phyloP scores from a whole-genome alignment of 805 yeast species.

The Candida tammaniensis region DNA sequence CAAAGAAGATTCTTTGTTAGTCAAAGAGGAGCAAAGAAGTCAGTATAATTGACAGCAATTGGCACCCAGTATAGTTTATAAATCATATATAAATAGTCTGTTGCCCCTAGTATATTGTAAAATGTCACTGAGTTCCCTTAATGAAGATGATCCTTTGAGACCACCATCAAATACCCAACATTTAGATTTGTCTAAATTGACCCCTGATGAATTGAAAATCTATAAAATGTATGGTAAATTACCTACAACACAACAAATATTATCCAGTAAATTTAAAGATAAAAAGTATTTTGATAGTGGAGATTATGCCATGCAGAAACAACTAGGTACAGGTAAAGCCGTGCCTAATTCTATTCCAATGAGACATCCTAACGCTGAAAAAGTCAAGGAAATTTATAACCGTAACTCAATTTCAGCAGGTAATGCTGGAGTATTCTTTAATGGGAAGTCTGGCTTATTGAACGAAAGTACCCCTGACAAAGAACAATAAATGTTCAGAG shows the following conservation, averaged over 20 bases:
- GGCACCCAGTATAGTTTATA: too few relatives aligned
- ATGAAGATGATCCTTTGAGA: constrained; percentile 51
- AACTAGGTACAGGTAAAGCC: constrained; percentile 26
- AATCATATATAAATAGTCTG: too few relatives aligned
- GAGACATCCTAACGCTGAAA: constrained; percentile 54
- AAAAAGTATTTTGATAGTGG: constrained; percentile 93
- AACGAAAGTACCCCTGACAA: constrained; percentile 45
- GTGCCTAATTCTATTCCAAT: constrained; percentile 38
- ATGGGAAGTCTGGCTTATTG: constrained; percentile 54
- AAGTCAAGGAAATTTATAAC: constrained; percentile 55
- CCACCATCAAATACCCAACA: constrained; percentile 44
- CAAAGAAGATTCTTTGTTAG: constrained; percentile 1
- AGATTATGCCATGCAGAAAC: constrained; percentile 79
- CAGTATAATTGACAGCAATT: too few relatives aligned
- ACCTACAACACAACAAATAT: constrained; percentile 75
- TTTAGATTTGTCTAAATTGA: constrained; percentile 53
- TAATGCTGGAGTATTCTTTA: constrained; percentile 40
- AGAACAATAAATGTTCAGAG: too few relatives aligned
- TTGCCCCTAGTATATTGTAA: constrained; percentile 4
- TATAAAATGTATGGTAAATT: constrained; percentile 81
- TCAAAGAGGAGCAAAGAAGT: too few relatives aligned
- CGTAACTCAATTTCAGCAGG: constrained; percentile 55
- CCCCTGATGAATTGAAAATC: constrained; percentile 78
- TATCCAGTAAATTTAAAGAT: constrained; percentile 75
- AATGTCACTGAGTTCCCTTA: constrained; percentile 24